These are phyloP conservation scores for Arthrobotrys conoides DNA, from an alignment of 2,329 filamentous ascomycete species.

Conservation along the genomic window DNA sequence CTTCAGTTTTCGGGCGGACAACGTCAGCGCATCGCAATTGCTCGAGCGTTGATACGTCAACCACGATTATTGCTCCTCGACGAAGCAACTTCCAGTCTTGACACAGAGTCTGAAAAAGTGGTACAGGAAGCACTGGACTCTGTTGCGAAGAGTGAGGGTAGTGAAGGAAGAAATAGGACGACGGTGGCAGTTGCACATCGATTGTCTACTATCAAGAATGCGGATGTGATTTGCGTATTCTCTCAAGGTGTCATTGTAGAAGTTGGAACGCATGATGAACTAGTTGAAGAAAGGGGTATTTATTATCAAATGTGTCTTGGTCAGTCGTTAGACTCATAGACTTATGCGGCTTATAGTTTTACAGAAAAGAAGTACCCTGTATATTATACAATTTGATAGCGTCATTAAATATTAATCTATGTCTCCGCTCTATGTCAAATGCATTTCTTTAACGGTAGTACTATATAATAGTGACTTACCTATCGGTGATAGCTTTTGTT, in stretches of 20 bases:
- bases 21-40: conserved; percentile 73
- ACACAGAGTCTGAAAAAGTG: conserved; percentile 76
- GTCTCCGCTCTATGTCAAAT: background rate
- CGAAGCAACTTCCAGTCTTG: conserved; percentile 74
- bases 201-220: conserved; percentile 66
- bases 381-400: too few relatives aligned
- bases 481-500: too few relatives aligned
- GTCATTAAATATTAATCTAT: too few relatives aligned
- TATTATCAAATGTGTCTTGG: conserved; percentile 62
- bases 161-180: conserved; percentile 68
- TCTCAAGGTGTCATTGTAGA: conserved; percentile 67
- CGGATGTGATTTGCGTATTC: conserved; percentile 67
- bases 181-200: conserved; percentile 79
- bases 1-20: conserved; percentile 74
- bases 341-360: too few relatives aligned
- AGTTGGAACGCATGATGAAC: conserved; percentile 67
- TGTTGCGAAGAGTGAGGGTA: conserved; percentile 70
- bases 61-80: conserved; percentile 73
- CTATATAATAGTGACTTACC: too few relatives aligned
- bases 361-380: too few relatives aligned
- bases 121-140: conserved; percentile 79
- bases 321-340: conserved; percentile 21
- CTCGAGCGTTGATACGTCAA: conserved; percentile 71
- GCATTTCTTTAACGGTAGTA: too few relatives aligned
- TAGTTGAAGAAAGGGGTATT: conserved; percentile 64